Base-by-base conservation (phyloP, 2,329 filamentous ascomycete genomes). In the Pyricularia grisea region DNA sequence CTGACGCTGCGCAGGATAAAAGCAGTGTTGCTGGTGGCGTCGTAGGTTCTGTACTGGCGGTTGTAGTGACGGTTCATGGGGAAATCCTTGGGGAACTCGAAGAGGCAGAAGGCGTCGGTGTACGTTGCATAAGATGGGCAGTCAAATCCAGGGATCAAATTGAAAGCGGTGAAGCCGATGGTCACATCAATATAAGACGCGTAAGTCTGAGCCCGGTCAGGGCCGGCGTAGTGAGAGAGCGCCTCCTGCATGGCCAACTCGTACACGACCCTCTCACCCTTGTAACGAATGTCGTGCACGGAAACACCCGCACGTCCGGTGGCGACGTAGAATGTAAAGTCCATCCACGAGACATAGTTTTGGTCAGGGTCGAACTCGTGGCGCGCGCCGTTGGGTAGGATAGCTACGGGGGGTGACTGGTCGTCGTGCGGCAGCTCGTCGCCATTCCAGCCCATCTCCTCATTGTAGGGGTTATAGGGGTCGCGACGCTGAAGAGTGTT, bases 231-330 rank as follows among this genome's bases (percentile, higher is more conserved):
- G 68, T 85, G 82, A 1, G 84, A 81, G 9, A 86, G 75, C 0
- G 85, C 84, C 74, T 88, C 85, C 73, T 87, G 83, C 0, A 88
- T 75, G 2, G 81, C 81, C 1, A 88, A 77, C 72, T 88, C 85
- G 69, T 87, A 88, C 12, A 88, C 76, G 7, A 88, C 74, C 7
- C 84, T 78, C 70, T 85, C 79, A n/a, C 83, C 84, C 72, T 85
- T 84, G 78, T 82, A 86, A 23, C 78, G 76, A 64, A 88, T 81
- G 70, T 88, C 81, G 72, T 82, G 82, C 0, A 88, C 76, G 0
- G 79, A 73, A 55, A 87, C 76, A 0, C 84, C 85, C 0, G 79
- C 79, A 10, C 79, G 77, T 1, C 77, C 79, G 67, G 84, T 84
- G 3, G 77, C 78, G n/a, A 86, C 76, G 72, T 82, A 87, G 72